A percentile compares a stretch with the other conserved stretches of the same genome.
Conservation (phyloP, 768 basidiomycete species). For the Xerocomus brunneocitrinus region DNA sequence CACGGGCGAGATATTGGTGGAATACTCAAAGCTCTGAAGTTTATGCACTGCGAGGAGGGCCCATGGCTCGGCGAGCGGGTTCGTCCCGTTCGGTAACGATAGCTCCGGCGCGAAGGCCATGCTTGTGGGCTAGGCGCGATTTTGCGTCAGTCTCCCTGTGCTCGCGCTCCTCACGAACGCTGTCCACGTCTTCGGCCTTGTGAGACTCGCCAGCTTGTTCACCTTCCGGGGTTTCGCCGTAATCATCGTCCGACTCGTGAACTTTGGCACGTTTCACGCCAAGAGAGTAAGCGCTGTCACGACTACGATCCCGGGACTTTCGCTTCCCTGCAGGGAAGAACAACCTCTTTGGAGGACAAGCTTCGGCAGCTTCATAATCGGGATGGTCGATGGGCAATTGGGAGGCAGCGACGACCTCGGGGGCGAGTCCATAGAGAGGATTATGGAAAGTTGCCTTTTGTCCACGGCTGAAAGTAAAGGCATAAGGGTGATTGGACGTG, state of each 20-base stretch:
- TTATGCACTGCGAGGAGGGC: slow-evolving; percentile 22
- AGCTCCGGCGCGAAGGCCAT: slow-evolving; percentile 31
- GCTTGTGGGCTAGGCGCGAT: slow-evolving; percentile 17
- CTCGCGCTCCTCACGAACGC: slow-evolving; percentile 25
- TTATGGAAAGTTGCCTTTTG: slow-evolving; percentile 59
- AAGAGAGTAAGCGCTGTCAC: slow-evolving; percentile 8
- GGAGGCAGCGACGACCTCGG: slow-evolving; percentile 40
- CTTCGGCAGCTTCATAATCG: slow-evolving; percentile 55
- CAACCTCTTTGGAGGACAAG: slow-evolving; percentile 53
- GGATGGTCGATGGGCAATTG: slow-evolving; percentile 58
- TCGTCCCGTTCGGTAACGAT: slow-evolving; percentile 26
- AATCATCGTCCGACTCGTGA: slow-evolving; percentile 2
- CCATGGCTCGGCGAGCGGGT: slow-evolving; percentile 29
- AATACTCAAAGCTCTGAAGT: background rate
- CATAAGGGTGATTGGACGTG: background rate
- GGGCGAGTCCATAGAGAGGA: slow-evolving; percentile 52
- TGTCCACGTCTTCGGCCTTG: background rate
- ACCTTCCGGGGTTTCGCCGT: slow-evolving; percentile 10
- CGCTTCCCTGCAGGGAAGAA: slow-evolving; percentile 43
- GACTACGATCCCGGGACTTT: slow-evolving; percentile 24
- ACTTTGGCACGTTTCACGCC: slow-evolving; percentile 16
- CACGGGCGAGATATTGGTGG: background rate
- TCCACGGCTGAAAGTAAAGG: slow-evolving; percentile 53
- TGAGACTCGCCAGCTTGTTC: slow-evolving; percentile 10
- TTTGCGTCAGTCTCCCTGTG: slow-evolving; percentile 22